Percentiles rank a stretch among this genome's conserved stretches.
These are phyloP conservation scores for Fusarium nygamai DNA, from an alignment of 2,329 filamentous ascomycete species.

Conservation along the genomic window DNA sequence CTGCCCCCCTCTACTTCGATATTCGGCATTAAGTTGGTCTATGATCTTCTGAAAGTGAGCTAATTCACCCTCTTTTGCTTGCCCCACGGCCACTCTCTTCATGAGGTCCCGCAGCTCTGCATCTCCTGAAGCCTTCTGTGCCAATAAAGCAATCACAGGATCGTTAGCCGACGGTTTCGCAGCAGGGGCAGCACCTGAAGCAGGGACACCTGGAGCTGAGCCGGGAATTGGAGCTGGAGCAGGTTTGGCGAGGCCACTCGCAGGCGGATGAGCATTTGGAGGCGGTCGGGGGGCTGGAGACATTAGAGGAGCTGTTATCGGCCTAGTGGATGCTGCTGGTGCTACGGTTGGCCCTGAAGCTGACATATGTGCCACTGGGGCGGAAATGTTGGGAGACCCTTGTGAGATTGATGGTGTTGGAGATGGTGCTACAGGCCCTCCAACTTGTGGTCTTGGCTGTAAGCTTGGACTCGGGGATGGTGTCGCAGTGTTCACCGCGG, in stretches of 20 bases:
- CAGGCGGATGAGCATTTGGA: slow-evolving; percentile 25
- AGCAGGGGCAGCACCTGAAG: slow-evolving; percentile 19
- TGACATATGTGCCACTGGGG: slow-evolving; percentile 29
- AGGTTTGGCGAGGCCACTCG: slow-evolving; percentile 29
- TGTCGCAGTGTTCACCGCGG: slow-evolving; percentile 23
- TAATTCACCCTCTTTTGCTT: slow-evolving; percentile 76
- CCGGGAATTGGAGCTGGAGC: slow-evolving; percentile 22
- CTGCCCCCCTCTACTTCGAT: slow-evolving; percentile 61
- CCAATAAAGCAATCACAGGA: slow-evolving; percentile 82
- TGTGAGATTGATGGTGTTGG: slow-evolving; percentile 35
- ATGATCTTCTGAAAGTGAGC: slow-evolving; percentile 83
- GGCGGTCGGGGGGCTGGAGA: slow-evolving; percentile 41
- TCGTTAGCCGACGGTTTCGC: slow-evolving; percentile 58
- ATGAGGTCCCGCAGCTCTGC: slow-evolving; percentile 79
- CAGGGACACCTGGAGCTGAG: slow-evolving; percentile 18
- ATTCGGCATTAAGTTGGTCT: slow-evolving; percentile 75
- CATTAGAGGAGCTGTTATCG: slow-evolving; percentile 35
- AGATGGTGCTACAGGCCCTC: slow-evolving; percentile 31
- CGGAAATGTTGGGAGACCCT: slow-evolving; percentile 35
- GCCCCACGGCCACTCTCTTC: slow-evolving; percentile 82
- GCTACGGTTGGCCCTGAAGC: slow-evolving; percentile 39
- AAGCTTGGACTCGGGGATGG: slow-evolving; percentile 33
- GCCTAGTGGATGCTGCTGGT: slow-evolving; percentile 38
- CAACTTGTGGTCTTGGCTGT: slow-evolving; percentile 26
- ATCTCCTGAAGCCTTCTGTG: slow-evolving; percentile 78